These are phyloP conservation scores for Jasminum sambac DNA, from an alignment of 257 asterid genomes.

Conservation along the genomic window DNA sequence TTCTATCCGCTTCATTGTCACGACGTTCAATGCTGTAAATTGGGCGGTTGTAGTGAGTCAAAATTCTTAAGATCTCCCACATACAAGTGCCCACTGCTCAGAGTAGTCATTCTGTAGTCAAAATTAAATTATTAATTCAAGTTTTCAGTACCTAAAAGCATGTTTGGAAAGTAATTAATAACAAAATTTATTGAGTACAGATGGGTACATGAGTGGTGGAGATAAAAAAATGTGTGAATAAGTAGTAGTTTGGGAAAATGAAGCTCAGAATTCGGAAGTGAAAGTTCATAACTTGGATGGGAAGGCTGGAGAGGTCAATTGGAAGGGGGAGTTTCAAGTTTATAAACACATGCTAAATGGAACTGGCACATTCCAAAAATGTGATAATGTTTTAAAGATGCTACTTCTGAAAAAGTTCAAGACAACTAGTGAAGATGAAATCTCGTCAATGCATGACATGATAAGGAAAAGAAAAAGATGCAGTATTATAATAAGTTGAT, in stretches of 20 bases:
- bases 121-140: constrained; percentile 25
- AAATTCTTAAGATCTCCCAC: constrained; percentile 90
- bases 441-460: constrained; percentile 6
- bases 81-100: constrained; percentile 99
- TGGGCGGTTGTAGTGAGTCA: constrained; percentile 95
- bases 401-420: not conserved
- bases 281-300: too few relatives aligned
- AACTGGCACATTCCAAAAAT: not conserved
- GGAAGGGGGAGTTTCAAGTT: too few relatives aligned
- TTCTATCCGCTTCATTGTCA: constrained; percentile 66
- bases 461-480: constrained; percentile 9
- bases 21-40: constrained; percentile 71
- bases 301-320: too few relatives aligned
- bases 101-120: constrained; percentile 79
- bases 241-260: too few relatives aligned
- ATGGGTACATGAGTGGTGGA: too few relatives aligned
- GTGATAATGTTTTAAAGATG: not conserved
- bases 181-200: too few relatives aligned
- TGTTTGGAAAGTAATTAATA: too few relatives aligned
- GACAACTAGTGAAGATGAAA: constrained; percentile 1
- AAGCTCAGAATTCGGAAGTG: too few relatives aligned
- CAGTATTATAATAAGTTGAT: constrained; percentile 4
- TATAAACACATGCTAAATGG: too few relatives aligned
- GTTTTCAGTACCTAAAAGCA: constrained; percentile 4
- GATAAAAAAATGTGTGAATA: too few relatives aligned